phyloP scores from a whole-genome alignment of 371 early-diverging fungal species.

The Mucor saturninus region DNA sequence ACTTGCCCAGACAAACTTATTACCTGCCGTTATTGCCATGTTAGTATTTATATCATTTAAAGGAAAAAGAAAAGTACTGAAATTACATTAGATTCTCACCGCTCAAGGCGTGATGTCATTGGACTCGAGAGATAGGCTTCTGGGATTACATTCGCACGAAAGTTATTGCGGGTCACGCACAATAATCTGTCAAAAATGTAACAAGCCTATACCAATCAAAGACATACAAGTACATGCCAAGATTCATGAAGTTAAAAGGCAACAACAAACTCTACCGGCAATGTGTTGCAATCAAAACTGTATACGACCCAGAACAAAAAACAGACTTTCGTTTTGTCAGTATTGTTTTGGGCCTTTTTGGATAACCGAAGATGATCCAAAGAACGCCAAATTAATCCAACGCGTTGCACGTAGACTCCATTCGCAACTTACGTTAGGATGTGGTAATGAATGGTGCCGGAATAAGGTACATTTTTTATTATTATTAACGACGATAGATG shows the following conservation, averaged over 20 bases:
- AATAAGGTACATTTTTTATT: constrained; percentile 56
- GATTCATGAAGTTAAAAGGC: constrained; percentile 72
- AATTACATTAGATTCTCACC: constrained; percentile 14
- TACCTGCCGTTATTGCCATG: constrained; percentile 84
- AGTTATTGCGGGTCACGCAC: constrained; percentile 87
- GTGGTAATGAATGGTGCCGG: constrained; percentile 71
- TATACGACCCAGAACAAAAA: constrained; percentile 54
- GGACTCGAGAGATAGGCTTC: constrained; percentile 67
- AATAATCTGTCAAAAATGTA: constrained; percentile 80
- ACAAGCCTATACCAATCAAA: constrained; percentile 75
- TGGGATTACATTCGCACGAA: constrained; percentile 80
- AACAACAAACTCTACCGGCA: constrained; percentile 60
- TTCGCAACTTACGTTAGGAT: constrained; percentile 79
- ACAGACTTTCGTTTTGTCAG: constrained; percentile 69
- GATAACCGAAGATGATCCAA: constrained; percentile 78
- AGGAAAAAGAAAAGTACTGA: background rate
- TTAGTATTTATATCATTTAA: constrained; percentile 23
- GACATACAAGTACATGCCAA: constrained; percentile 76
- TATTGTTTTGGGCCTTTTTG: constrained; percentile 88
- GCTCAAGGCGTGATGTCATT: constrained; percentile 68
- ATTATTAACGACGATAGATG: background rate
- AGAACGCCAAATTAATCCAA: constrained; percentile 72
- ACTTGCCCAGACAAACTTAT: constrained; percentile 77
- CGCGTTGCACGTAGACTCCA: constrained; percentile 77
- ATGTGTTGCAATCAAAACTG: constrained; percentile 82